phyloP scores from a whole-genome alignment of 2,329 filamentous ascomycete genomes.

The Chaetothyriales sp. region DNA sequence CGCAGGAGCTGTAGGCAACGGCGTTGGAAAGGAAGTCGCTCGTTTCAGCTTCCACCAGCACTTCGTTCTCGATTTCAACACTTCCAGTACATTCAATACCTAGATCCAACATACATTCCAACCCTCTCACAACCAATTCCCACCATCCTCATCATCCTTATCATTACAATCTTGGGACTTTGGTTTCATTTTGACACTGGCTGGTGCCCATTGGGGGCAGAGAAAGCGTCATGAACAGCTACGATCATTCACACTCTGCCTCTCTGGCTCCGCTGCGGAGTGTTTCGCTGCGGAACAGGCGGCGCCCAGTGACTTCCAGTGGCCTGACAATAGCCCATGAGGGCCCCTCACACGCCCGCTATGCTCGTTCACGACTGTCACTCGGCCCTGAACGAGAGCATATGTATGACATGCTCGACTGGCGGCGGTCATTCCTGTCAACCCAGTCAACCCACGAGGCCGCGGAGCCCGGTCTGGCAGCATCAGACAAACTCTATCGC shows the following conservation, averaged over 20 bases:
- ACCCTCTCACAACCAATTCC: too few relatives aligned
- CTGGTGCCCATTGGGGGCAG: background rate
- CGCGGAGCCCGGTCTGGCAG: background rate
- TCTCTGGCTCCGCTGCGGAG: background rate
- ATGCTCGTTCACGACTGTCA: constrained; percentile 2
- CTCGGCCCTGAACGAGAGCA: constrained; percentile 3
- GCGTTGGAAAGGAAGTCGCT: background rate
- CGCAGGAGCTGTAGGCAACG: background rate
- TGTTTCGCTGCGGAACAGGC: background rate
- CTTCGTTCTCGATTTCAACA: background rate
- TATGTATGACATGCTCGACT: constrained; percentile 12
- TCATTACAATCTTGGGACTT: background rate
- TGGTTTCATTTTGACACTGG: background rate
- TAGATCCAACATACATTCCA: background rate
- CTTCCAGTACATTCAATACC: background rate
- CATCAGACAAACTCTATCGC: background rate
- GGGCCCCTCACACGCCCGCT: background rate
- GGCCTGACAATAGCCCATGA: background rate
- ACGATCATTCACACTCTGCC: background rate
- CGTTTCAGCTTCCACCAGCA: background rate
- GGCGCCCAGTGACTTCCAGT: background rate
- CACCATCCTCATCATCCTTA: background rate
- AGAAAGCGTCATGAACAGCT: background rate
- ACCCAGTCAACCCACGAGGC: constrained; percentile 6
- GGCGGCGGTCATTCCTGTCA: constrained; percentile 1